A percentile compares a stretch with the other conserved stretches of the same genome.
These are phyloP conservation scores for Colletotrichum lindemuthianum DNA, from an alignment of 2,329 filamentous ascomycete species.

Conservation along the genomic window DNA sequence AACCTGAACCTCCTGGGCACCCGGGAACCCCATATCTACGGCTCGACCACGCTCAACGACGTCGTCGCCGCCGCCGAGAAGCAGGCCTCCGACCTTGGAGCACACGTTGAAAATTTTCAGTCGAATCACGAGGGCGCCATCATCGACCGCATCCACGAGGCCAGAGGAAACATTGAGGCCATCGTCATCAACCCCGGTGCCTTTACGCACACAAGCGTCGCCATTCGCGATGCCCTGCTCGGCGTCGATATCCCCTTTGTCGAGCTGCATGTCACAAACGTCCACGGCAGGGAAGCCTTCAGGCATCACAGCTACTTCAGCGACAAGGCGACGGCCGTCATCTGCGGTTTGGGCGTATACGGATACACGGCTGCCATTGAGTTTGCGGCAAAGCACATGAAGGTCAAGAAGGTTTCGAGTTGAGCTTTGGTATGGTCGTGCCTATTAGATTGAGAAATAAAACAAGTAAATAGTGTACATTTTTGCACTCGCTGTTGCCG, in stretches of 20 bases:
- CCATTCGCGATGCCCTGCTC: slow-evolving; percentile 77
- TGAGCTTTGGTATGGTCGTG: not conserved
- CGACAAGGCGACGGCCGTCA: slow-evolving; percentile 79
- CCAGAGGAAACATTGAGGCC: slow-evolving; percentile 66
- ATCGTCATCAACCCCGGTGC: slow-evolving; percentile 82
- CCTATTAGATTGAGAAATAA: not conserved
- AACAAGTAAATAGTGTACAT: slow-evolving; percentile 21
- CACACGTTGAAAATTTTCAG: slow-evolving; percentile 64
- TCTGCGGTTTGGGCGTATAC: slow-evolving; percentile 73
- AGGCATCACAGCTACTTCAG: slow-evolving; percentile 77
- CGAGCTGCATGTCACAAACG: slow-evolving; percentile 81
- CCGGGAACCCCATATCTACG: slow-evolving; percentile 79
- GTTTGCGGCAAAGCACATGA: slow-evolving; percentile 58
- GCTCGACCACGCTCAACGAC: slow-evolving; percentile 72
- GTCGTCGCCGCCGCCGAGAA: slow-evolving; percentile 61
- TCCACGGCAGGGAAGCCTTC: slow-evolving; percentile 72
- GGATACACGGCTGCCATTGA: slow-evolving; percentile 72
- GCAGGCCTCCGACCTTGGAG: slow-evolving; percentile 60
- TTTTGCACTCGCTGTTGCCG: slow-evolving; percentile 10
- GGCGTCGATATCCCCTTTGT: slow-evolving; percentile 78
- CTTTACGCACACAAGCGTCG: slow-evolving; percentile 80
- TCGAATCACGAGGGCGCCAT: slow-evolving; percentile 83
- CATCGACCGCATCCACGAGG: slow-evolving; percentile 77
- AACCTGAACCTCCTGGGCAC: slow-evolving; percentile 84
- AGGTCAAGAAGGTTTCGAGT: slow-evolving; percentile 44